phyloP scores from a whole-genome alignment of 805 yeast genomes.

The Jamesozyma gamospora region DNA sequence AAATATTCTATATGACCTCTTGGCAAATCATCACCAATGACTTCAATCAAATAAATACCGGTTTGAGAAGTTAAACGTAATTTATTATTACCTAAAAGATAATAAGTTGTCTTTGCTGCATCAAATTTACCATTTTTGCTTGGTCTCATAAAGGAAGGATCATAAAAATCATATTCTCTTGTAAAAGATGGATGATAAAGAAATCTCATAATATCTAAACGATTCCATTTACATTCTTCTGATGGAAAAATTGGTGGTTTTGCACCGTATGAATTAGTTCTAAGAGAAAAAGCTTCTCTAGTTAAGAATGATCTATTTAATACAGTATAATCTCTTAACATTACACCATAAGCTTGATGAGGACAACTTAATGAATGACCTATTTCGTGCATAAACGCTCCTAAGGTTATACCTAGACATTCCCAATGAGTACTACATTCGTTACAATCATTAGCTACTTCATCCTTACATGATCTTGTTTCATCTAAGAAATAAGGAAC shows the following conservation, averaged over 20 bases:
- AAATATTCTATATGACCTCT: conserved; percentile 50
- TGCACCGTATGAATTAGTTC: conserved; percentile 43
- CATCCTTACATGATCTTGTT: conserved; percentile 48
- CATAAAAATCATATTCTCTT: conserved; percentile 52
- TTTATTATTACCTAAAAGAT: conserved; percentile 37
- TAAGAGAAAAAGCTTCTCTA: conserved; percentile 46
- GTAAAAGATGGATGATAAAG: conserved; percentile 73
- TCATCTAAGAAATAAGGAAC: conserved; percentile 61
- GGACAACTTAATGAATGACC: conserved; percentile 91
- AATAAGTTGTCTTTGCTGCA: conserved; percentile 32
- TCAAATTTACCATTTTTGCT: conserved; percentile 26
- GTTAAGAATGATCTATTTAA: conserved; percentile 77
- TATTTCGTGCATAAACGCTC: conserved; percentile 92
- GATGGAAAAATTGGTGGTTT: conserved; percentile 39
- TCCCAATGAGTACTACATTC: conserved; percentile 89
- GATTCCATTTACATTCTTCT: conserved; percentile 81
- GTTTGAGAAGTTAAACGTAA: conserved; percentile 42
- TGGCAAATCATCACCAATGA: conserved; percentile 46
- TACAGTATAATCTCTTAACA: conserved; percentile 76
- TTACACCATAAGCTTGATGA: conserved; percentile 81
- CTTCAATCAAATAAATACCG: conserved; percentile 70
- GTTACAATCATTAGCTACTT: conserved; percentile 85
- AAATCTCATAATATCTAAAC: conserved; percentile 68
- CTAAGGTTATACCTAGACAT: conserved; percentile 71
- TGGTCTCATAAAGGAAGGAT: conserved; percentile 32